Conservation (phyloP, 106 monocot species). For the Phalaenopsis equestris region DNA sequence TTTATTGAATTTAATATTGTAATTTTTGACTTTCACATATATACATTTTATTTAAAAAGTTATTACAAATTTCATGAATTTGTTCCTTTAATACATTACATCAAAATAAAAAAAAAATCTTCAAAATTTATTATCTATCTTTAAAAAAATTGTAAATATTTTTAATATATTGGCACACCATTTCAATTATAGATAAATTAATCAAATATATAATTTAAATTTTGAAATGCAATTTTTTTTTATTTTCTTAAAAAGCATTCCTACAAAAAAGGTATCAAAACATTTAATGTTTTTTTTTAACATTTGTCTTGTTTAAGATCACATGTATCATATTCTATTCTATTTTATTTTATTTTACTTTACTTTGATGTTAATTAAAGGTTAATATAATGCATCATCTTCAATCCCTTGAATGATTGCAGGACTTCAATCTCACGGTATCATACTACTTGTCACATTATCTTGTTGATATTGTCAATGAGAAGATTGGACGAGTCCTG, state of each 20-base stretch:
- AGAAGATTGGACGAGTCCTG: conserved; percentile 25
- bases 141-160: no score
- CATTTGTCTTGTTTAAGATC: no score
- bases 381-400: background rate
- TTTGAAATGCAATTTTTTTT: no score
- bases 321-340: no score
- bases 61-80: background rate
- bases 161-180: background rate
- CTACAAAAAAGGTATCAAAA: no score
- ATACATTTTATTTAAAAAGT: background rate
- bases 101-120: background rate
- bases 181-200: background rate
- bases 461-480: conserved; percentile 32
- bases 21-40: background rate
- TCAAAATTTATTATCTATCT: background rate
- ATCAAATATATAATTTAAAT: background rate
- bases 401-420: background rate
- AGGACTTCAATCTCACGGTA: conserved; percentile 46
- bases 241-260: no score
- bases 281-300: no score
- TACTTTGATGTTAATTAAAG: no score
- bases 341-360: no score
- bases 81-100: background rate
- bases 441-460: conserved; percentile 32
- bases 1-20: no score